phyloP scores from a whole-genome alignment of 768 basidiomycete species.

The Pleurotus eryngii region DNA sequence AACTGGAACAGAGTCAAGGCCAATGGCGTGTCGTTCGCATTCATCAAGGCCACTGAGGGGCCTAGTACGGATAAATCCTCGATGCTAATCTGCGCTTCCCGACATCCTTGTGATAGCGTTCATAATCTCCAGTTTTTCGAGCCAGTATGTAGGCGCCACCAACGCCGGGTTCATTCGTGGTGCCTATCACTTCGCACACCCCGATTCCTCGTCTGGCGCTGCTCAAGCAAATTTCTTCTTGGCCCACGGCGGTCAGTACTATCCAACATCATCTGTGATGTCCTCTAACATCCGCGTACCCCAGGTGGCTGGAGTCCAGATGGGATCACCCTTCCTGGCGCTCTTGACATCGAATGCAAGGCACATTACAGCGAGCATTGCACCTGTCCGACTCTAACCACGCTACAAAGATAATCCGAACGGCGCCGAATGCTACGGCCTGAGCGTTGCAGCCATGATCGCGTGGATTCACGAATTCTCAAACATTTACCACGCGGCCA shows the following conservation, averaged over 20 bases:
- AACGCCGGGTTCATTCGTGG: slow-evolving; percentile 56
- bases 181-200: slow-evolving; percentile 58
- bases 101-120: slow-evolving; percentile 25
- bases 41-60: slow-evolving; percentile 68
- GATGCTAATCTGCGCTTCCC: neutral
- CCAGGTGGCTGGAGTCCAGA: slow-evolving; percentile 48
- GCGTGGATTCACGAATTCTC: slow-evolving; percentile 62
- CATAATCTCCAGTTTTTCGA: slow-evolving; percentile 37
- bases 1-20: slow-evolving; percentile 49
- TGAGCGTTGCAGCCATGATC: slow-evolving; percentile 54
- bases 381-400: neutral
- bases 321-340: slow-evolving; percentile 60
- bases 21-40: slow-evolving; percentile 53
- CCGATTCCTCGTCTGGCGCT: slow-evolving; percentile 49
- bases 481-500: slow-evolving; percentile 47
- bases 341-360: slow-evolving; percentile 59
- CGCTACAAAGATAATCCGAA: slow-evolving; percentile 42
- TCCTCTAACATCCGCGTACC: slow-evolving; percentile 16
- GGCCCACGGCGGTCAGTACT: slow-evolving; percentile 44
- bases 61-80: slow-evolving; percentile 32
- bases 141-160: slow-evolving; percentile 54
- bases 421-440: slow-evolving; percentile 51
- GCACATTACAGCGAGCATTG: neutral
- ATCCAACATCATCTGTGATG: neutral
- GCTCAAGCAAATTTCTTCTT: slow-evolving; percentile 59